Evolutionary conservation across 441 rosid species (phyloP).

Genomic region (Dalechampia spathulata): DNA sequence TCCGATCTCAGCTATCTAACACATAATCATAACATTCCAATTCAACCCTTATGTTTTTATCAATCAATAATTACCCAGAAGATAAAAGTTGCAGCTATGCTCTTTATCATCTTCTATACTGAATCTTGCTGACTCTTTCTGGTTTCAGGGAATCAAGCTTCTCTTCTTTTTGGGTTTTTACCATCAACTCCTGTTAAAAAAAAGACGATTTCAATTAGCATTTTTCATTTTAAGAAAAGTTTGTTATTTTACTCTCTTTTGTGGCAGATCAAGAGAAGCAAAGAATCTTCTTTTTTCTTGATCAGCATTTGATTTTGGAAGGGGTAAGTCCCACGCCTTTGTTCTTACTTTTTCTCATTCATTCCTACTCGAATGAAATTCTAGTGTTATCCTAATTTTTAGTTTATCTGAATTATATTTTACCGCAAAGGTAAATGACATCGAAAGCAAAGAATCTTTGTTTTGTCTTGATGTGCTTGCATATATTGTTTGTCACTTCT

Average conservation of each 20-base stretch:
- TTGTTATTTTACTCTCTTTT: not conserved
- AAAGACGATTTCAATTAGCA: not conserved
- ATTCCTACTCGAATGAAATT: slow-evolving; percentile 1
- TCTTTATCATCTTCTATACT: not conserved
- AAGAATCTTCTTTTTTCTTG: slow-evolving; percentile 21
- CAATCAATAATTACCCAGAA: not conserved
- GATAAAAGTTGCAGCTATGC: not conserved
- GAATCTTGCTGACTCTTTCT: not conserved
- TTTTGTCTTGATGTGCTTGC: slow-evolving; percentile 3
- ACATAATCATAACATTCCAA: not conserved
- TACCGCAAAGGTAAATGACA: slow-evolving; percentile 14
- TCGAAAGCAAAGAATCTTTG: slow-evolving; percentile 25
- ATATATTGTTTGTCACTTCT: slow-evolving; percentile 4
- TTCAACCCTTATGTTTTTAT: not conserved
- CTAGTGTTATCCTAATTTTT: not conserved
- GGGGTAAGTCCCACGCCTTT: slow-evolving; percentile 16
- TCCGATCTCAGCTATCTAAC: not conserved
- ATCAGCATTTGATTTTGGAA: slow-evolving; percentile 12
- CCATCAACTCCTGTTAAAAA: not conserved
- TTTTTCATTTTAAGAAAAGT: not conserved
- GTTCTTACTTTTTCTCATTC: not conserved
- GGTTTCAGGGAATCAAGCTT: not conserved
- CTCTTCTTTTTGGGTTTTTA: not conserved
- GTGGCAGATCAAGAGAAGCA: slow-evolving; percentile 19
- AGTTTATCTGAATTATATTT: not conserved